These are phyloP conservation scores for Parasitella parasitica DNA, from an alignment of 371 early-diverging fungal genomes.

Conservation along the genomic window DNA sequence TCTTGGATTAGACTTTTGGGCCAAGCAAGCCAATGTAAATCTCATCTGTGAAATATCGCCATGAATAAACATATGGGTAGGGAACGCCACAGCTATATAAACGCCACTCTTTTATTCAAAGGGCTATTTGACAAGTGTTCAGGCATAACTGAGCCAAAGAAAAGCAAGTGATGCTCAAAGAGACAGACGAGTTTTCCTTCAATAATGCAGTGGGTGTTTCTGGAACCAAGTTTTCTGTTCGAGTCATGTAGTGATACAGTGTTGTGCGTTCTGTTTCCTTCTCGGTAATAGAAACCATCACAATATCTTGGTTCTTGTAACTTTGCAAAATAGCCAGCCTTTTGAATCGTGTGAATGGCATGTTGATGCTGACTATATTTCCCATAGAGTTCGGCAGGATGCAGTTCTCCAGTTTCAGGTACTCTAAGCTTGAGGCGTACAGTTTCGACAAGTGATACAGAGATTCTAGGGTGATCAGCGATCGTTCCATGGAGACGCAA, in stretches of 20 bases:
- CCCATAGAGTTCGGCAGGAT: neutral
- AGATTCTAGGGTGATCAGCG: neutral
- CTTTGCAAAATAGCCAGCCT: neutral
- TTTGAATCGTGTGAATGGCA: neutral
- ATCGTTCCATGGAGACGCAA: neutral
- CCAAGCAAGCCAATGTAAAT: too few species aligned
- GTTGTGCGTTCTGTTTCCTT: neutral
- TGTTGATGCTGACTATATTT: neutral
- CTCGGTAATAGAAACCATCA: neutral
- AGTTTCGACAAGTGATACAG: neutral
- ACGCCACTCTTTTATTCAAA: neutral
- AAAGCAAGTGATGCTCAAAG: neutral
- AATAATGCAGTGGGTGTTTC: neutral
- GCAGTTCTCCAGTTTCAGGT: neutral
- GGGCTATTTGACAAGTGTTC: neutral
- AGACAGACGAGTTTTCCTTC: neutral
- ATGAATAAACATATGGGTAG: too few species aligned
- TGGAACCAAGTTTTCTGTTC: neutral
- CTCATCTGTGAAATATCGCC: too few species aligned
- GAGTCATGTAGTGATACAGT: neutral
- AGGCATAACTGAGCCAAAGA: neutral
- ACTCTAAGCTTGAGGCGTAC: neutral
- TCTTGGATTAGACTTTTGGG: too few species aligned
- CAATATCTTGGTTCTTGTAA: neutral
- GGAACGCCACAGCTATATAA: too few species aligned